Evolutionary conservation across 371 early-diverging fungal genomes (phyloP).

Genomic region (Circinella umbellata): DNA sequence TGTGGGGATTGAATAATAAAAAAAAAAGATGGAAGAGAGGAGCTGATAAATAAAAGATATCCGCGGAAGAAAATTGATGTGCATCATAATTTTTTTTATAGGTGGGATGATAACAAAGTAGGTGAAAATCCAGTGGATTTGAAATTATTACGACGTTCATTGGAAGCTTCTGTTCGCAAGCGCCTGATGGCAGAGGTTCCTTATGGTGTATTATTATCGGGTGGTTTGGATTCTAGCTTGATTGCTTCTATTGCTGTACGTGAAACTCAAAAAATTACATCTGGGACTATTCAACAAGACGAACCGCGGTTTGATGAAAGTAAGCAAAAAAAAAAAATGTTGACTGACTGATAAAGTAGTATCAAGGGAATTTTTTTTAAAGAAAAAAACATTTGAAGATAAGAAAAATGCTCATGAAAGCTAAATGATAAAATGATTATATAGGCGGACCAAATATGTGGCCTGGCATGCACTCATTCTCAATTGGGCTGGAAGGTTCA

Average conservation of each 20-base stretch:
- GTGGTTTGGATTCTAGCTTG: slow-evolving; percentile 94
- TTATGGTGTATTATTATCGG: slow-evolving; percentile 93
- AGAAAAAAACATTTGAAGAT: too few relatives aligned
- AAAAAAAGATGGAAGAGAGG: too few relatives aligned
- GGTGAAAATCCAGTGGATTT: slow-evolving; percentile 67
- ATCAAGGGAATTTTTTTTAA: background rate
- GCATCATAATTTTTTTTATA: background rate
- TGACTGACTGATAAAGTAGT: background rate
- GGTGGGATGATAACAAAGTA: slow-evolving; percentile 59
- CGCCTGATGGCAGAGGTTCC: slow-evolving; percentile 97
- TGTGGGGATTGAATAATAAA: too few relatives aligned
- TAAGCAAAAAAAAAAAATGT: slow-evolving; percentile 30
- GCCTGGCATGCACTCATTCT: slow-evolving; percentile 94
- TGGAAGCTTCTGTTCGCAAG: slow-evolving; percentile 91
- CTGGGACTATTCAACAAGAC: slow-evolving; percentile 27
- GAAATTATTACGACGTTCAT: slow-evolving; percentile 72
- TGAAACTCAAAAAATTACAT: slow-evolving; percentile 69
- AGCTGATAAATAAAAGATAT: too few relatives aligned
- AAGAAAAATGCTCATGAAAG: background rate
- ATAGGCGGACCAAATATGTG: slow-evolving; percentile 64
- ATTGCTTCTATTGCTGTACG: slow-evolving; percentile 93
- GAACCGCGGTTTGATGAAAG: slow-evolving; percentile 77
- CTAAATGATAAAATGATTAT: background rate
- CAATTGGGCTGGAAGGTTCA: slow-evolving; percentile 92
- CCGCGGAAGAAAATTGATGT: too few relatives aligned